Evolutionary conservation across 1,284 basidiomycete species (phyloP).

Genomic region (Cutaneotrichosporon sp.): DNA sequence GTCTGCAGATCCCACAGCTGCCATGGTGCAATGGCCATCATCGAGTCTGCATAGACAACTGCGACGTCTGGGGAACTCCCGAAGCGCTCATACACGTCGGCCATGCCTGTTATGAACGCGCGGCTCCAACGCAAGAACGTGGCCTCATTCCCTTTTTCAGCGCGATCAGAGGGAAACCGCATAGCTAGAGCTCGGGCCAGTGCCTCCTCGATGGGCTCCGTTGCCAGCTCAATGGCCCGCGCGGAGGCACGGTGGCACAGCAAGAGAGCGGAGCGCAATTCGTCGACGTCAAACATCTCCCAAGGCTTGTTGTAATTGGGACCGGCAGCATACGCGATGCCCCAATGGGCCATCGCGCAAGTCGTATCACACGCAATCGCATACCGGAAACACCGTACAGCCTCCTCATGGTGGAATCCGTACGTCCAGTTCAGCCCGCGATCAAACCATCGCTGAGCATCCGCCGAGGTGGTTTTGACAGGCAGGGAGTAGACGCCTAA

Average conservation of each 20-base stretch:
- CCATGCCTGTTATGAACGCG: conserved; percentile 31
- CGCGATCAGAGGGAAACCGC: conserved; percentile 16
- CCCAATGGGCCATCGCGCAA: conserved; percentile 40
- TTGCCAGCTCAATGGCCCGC: conserved; percentile 8
- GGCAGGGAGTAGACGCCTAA: conserved; percentile 20
- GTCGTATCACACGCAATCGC: conserved; percentile 26
- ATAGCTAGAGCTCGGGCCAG: conserved; percentile 11
- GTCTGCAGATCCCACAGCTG: conserved; percentile 41
- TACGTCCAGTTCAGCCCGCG: conserved; percentile 39
- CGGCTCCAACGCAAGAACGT: conserved; percentile 26
- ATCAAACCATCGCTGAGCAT: conserved; percentile 39
- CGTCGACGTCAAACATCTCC: conserved; percentile 19
- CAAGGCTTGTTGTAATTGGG: conserved; percentile 44
- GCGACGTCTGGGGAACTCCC: conserved; percentile 32
- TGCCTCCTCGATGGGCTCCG: conserved; percentile 7
- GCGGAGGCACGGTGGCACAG: conserved; percentile 11
- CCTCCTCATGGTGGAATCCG: conserved; percentile 40
- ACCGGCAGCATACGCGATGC: conserved; percentile 35
- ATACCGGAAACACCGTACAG: conserved; percentile 32
- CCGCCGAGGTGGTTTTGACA: conserved; percentile 26
- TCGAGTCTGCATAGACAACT: conserved; percentile 34
- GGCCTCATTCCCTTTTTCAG: background rate
- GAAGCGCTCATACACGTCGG: conserved; percentile 25
- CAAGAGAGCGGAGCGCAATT: conserved; percentile 12
- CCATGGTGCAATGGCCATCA: conserved; percentile 43